These are phyloP conservation scores for Solanum piurae DNA, from an alignment of 257 asterid genomes.

Conservation along the genomic window DNA sequence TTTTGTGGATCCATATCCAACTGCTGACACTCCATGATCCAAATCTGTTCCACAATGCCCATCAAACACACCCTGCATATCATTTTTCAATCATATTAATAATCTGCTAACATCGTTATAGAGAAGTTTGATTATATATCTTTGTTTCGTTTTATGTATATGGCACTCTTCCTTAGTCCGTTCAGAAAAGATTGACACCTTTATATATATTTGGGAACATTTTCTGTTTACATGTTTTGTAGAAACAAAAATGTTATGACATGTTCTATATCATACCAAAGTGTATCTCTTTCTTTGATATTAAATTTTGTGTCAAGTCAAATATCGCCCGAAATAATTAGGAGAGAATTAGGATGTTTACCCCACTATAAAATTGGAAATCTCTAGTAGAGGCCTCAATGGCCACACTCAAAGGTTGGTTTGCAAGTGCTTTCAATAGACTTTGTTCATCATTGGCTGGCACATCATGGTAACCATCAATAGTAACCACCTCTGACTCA, in stretches of 20 bases:
- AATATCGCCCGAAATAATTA: too few species aligned
- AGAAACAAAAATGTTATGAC: too few species aligned
- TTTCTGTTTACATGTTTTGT: too few species aligned
- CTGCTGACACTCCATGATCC: conserved; percentile 50
- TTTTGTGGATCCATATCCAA: conserved; percentile 43
- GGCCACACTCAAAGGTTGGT: conserved; percentile 32
- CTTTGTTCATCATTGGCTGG: conserved; percentile 23
- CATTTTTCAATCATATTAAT: background rate
- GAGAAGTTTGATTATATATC: background rate
- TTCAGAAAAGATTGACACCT: too few species aligned
- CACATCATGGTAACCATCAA: conserved; percentile 30
- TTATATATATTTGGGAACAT: too few species aligned
- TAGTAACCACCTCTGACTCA: conserved; percentile 18
- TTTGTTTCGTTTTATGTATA: too few species aligned
- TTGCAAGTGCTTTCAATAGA: conserved; percentile 33
- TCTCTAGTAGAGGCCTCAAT: conserved; percentile 35
- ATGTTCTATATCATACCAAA: too few species aligned
- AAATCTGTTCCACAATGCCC: conserved; percentile 53
- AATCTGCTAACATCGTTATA: background rate
- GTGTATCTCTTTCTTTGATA: too few species aligned
- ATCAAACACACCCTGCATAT: conserved; percentile 48
- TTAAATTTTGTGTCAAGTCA: too few species aligned
- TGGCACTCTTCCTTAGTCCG: too few species aligned
- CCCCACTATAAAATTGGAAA: conserved; percentile 32
- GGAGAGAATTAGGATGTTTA: background rate